Evolutionary conservation across 768 basidiomycete species (phyloP).

Genomic region (Auriscalpium vulgare): DNA sequence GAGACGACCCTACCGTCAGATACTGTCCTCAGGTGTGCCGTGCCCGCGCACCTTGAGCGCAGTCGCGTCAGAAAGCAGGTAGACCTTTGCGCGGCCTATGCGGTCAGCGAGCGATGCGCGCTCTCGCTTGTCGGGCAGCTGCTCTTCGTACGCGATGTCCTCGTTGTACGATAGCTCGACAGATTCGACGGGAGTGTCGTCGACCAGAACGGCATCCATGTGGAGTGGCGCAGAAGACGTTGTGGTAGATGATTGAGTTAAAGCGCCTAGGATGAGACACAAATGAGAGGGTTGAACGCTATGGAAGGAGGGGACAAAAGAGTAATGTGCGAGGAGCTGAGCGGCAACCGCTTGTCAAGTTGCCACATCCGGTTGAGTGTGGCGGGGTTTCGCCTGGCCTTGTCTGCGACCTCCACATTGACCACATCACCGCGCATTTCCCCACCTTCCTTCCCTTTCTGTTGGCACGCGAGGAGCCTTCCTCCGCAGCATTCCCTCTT

Average conservation of each 20-base stretch:
- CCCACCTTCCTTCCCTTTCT: too few relatives aligned
- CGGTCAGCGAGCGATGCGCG: slow-evolving; percentile 44
- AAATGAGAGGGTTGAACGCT: too few relatives aligned
- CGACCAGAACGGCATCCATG: slow-evolving; percentile 22
- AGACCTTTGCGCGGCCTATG: slow-evolving; percentile 71
- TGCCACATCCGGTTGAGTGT: too few relatives aligned
- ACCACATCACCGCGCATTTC: too few relatives aligned
- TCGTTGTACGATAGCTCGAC: slow-evolving; percentile 46
- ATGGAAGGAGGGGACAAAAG: too few relatives aligned
- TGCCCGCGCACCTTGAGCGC: slow-evolving; percentile 66
- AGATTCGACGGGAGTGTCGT: background rate
- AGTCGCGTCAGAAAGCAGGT: slow-evolving; percentile 64
- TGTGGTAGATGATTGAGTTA: background rate
- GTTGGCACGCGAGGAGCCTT: too few relatives aligned
- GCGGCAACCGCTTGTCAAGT: too few relatives aligned
- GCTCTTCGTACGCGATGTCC: slow-evolving; percentile 48
- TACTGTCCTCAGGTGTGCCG: slow-evolving; percentile 27
- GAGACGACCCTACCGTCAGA: slow-evolving; percentile 35
- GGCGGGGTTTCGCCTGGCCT: too few relatives aligned
- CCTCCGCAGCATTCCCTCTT: too few relatives aligned
- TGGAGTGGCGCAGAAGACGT: slow-evolving; percentile 7
- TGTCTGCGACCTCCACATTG: too few relatives aligned
- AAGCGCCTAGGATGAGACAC: too few relatives aligned
- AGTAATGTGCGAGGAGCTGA: too few relatives aligned
- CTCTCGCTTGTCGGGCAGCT: slow-evolving; percentile 30